phyloP scores from a whole-genome alignment of 371 early-diverging fungal genomes.

The Mucor irregularis region DNA sequence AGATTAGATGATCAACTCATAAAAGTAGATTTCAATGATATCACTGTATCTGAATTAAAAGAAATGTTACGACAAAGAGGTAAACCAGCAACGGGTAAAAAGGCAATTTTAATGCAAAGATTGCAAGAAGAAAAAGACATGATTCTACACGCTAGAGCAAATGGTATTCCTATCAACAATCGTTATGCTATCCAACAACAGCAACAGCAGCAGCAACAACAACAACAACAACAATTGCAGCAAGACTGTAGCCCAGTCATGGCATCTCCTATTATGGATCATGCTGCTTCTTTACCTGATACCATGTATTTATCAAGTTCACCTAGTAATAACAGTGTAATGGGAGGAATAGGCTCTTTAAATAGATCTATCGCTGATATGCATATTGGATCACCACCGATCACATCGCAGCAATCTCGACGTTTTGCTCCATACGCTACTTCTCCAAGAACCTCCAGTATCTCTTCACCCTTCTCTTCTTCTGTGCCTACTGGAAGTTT shows the following conservation, averaged over 20 bases:
- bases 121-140: conserved; percentile 58
- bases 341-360: conserved; percentile 18
- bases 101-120: conserved; percentile 64
- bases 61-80: conserved; percentile 73
- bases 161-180: conserved; percentile 16
- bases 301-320: conserved; percentile 24
- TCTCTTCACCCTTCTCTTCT: conserved; percentile 18
- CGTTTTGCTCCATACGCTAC: conserved; percentile 28
- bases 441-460: conserved; percentile 4
- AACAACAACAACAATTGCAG: neutral
- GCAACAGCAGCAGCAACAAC: neutral
- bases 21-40: conserved; percentile 71
- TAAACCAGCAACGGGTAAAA: conserved; percentile 73
- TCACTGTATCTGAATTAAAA: conserved; percentile 77
- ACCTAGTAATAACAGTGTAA: conserved; percentile 15
- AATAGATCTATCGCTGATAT: conserved; percentile 27
- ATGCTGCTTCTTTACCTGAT: conserved; percentile 29
- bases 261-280: conserved; percentile 19
- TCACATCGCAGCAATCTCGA: conserved; percentile 10
- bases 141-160: conserved; percentile 15
- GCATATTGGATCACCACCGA: conserved; percentile 34
- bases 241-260: conserved; percentile 1
- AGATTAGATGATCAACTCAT: conserved; percentile 65
- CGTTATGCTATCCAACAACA: neutral
- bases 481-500: conserved; percentile 21